Evolutionary conservation across 805 yeast species (phyloP).

Genomic region (Yarrowia keelungensis): DNA sequence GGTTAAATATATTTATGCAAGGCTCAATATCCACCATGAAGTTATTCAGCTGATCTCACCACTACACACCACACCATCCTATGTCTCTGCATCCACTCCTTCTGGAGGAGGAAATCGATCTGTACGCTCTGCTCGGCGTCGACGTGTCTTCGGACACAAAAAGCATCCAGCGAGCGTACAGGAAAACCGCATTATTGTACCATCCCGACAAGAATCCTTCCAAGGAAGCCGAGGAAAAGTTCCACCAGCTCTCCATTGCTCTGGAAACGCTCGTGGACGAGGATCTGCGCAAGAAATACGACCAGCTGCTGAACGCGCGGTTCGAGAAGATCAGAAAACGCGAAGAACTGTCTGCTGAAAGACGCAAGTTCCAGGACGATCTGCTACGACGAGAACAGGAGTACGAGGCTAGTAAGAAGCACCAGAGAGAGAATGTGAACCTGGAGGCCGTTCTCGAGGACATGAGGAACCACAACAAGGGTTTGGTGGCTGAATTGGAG

Average conservation of each 20-base stretch:
- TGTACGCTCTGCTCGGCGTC: constrained; percentile 44
- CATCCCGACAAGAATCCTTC: constrained; percentile 48
- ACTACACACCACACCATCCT: not conserved
- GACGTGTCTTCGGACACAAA: constrained; percentile 8
- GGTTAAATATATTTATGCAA: constrained; percentile 23
- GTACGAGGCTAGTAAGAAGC: constrained; percentile 31
- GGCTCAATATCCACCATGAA: not conserved
- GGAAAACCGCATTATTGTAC: constrained; percentile 40
- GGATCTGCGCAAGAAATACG: constrained; percentile 42
- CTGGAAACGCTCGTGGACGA: constrained; percentile 43
- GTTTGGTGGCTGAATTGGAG: constrained; percentile 30
- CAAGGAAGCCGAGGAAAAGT: constrained; percentile 45
- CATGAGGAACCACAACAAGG: constrained; percentile 41
- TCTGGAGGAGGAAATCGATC: constrained; percentile 42
- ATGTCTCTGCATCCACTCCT: constrained; percentile 38
- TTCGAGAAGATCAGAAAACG: constrained; percentile 38
- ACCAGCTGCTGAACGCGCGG: constrained; percentile 40
- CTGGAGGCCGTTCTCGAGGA: constrained; percentile 1
- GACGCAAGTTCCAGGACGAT: constrained; percentile 43
- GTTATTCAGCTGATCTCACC: not conserved
- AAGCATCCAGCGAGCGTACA: constrained; percentile 39
- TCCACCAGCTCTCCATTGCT: constrained; percentile 44
- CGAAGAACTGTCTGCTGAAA: constrained; percentile 39
- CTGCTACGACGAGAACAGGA: constrained; percentile 44
- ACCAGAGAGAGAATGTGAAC: not conserved